phyloP scores from a whole-genome alignment of 164 flowering plant genomes.

The Magnolia sinica region DNA sequence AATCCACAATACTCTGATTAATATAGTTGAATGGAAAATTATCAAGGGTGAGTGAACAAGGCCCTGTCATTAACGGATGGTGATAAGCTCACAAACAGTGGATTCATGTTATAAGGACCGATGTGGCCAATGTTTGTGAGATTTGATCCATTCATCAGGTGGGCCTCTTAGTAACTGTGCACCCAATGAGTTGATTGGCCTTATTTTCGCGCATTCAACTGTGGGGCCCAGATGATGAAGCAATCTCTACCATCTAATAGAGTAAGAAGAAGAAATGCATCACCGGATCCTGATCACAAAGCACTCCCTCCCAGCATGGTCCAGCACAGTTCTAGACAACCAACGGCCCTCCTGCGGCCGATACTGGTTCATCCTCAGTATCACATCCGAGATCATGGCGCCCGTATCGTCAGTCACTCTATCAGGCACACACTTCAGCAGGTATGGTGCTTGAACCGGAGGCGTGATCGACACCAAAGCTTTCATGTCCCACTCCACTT shows the following conservation, averaged over 20 bases:
- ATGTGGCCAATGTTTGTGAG: too few species aligned
- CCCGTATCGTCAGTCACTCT: conserved; percentile 91
- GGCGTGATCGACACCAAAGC: conserved; percentile 71
- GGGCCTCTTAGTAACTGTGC: too few species aligned
- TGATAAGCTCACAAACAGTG: too few species aligned
- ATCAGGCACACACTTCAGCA: conserved; percentile 88
- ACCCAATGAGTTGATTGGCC: too few species aligned
- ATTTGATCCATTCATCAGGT: too few species aligned
- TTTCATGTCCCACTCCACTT: conserved; percentile 37
- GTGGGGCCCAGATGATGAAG: too few species aligned
- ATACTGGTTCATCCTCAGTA: conserved; percentile 67
- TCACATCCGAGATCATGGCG: conserved; percentile 88
- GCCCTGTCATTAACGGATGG: too few species aligned
- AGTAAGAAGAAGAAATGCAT: not conserved
- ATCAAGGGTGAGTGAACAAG: too few species aligned
- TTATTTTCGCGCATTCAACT: too few species aligned
- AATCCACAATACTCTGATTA: not conserved
- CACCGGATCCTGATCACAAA: conserved; percentile 83
- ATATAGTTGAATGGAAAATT: not conserved
- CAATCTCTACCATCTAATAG: too few species aligned
- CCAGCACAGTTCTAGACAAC: conserved; percentile 90
- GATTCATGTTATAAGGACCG: too few species aligned
- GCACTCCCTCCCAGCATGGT: conserved; percentile 87
- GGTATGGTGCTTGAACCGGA: conserved; percentile 84
- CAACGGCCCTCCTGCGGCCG: conserved; percentile 95